Conservation (phyloP, 768 basidiomycete species). For the Russula vinacea region DNA sequence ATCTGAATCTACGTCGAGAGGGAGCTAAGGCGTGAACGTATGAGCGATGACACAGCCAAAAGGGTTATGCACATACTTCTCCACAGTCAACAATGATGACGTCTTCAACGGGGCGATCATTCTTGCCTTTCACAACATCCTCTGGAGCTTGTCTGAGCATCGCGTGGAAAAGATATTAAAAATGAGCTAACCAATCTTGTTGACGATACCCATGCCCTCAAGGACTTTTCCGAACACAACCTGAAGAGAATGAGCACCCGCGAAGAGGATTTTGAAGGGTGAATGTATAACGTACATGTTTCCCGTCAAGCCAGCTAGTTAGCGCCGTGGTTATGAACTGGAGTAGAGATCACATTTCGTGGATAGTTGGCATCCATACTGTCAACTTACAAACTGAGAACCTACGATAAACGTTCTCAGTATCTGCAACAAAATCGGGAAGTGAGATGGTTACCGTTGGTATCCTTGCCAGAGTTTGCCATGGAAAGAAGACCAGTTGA, state of each 20-base stretch:
- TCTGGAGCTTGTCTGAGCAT: conserved; percentile 47
- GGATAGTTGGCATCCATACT: not conserved
- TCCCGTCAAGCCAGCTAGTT: conserved; percentile 88
- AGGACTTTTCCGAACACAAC: conserved; percentile 92
- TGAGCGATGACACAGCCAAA: conserved; percentile 13
- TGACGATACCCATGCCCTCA: conserved; percentile 88
- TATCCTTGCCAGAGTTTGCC: conserved; percentile 92
- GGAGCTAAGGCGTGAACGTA: conserved; percentile 43
- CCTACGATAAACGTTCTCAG: conserved; percentile 38
- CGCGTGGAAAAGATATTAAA: conserved; percentile 1
- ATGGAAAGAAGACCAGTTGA: conserved; percentile 85
- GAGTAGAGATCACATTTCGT: conserved; percentile 11
- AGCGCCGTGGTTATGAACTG: conserved; percentile 91
- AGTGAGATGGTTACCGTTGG: conserved; percentile 61
- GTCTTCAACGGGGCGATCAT: conserved; percentile 73
- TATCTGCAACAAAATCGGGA: conserved; percentile 13
- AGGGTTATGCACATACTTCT: conserved; percentile 55
- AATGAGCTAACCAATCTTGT: conserved; percentile 61
- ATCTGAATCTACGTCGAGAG: conserved; percentile 53
- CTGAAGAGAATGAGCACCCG: conserved; percentile 39
- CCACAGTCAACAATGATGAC: conserved; percentile 82
- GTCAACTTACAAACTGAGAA: conserved; percentile 78
- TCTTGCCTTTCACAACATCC: conserved; percentile 62
- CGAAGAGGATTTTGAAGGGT: conserved; percentile 17
- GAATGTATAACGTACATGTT: conserved; percentile 55